Percentiles rank a stretch among this genome's conserved stretches.
Conservation (phyloP, 176 grass and related monocot genomes). For the Areca catechu region DNA sequence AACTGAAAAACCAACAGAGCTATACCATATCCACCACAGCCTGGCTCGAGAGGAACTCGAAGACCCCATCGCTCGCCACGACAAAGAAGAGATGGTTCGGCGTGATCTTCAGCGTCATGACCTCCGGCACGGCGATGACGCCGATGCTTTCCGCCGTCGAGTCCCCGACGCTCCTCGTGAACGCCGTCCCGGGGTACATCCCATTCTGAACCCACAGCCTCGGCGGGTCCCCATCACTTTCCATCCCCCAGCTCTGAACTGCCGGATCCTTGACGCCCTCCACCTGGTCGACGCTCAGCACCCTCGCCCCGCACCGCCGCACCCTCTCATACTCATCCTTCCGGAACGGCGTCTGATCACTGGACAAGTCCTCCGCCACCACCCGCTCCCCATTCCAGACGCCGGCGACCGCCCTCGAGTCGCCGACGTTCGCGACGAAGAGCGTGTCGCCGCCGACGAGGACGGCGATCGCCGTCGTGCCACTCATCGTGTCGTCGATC, state of each 20-base stretch:
- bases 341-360: slow-evolving; percentile 95
- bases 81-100: slow-evolving; percentile 72
- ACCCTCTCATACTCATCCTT: slow-evolving; percentile 84
- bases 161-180: slow-evolving; percentile 92
- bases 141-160: slow-evolving; percentile 62
- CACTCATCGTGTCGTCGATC: slow-evolving; percentile 92
- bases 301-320: slow-evolving; percentile 59
- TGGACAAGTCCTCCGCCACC: slow-evolving; percentile 72
- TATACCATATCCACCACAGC: slow-evolving; percentile 81
- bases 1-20: no score
- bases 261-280: slow-evolving; percentile 39
- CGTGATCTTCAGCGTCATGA: slow-evolving; percentile 56
- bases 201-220: slow-evolving; percentile 86
- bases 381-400: slow-evolving; percentile 39
- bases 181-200: slow-evolving; percentile 83
- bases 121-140: slow-evolving; percentile 73
- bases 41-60: slow-evolving; percentile 93
- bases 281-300: slow-evolving; percentile 74
- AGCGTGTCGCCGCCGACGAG: slow-evolving; percentile 47
- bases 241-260: slow-evolving; percentile 40
- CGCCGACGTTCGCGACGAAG: slow-evolving; percentile 85
- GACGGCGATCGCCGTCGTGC: slow-evolving; percentile 79
- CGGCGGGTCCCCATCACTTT: slow-evolving; percentile 77
- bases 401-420: slow-evolving; percentile 74
- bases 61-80: slow-evolving; percentile 84